phyloP scores from a whole-genome alignment of 2,329 filamentous ascomycete genomes.

The Fusarium succisae region DNA sequence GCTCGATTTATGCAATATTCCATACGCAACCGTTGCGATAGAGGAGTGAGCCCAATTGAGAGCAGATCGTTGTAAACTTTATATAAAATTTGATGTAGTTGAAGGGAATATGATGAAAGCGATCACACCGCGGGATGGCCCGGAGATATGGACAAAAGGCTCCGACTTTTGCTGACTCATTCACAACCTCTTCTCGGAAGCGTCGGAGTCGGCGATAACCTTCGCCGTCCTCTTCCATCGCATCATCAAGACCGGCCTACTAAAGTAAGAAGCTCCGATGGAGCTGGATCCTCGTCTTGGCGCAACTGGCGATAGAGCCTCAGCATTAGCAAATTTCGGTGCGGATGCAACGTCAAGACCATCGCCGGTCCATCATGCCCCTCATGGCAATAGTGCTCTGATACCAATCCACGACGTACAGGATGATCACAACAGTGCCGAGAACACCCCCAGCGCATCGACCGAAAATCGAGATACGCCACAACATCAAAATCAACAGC shows the following conservation, averaged over 20 bases:
- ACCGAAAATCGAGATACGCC: constrained; percentile 27
- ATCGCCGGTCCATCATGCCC: constrained; percentile 30
- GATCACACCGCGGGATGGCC: background rate
- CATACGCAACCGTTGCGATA: background rate
- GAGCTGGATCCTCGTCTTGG: constrained; percentile 48
- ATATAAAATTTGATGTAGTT: background rate
- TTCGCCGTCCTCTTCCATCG: constrained; percentile 40
- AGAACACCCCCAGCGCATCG: constrained; percentile 38
- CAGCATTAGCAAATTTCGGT: constrained; percentile 19
- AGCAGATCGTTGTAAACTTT: background rate
- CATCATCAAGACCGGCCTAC: constrained; percentile 26
- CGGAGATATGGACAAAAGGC: constrained; percentile 6
- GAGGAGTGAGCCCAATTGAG: background rate
- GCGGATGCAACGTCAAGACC: constrained; percentile 22
- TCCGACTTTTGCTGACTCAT: constrained; percentile 38
- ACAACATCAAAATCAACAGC: constrained; percentile 21
- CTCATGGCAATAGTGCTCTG: constrained; percentile 2
- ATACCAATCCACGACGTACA: constrained; percentile 20
- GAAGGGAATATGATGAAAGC: background rate
- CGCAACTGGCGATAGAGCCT: constrained; percentile 38
- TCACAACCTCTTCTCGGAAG: background rate
- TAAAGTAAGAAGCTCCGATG: constrained; percentile 40
- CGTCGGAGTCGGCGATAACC: constrained; percentile 46
- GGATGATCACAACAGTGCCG: constrained; percentile 22
- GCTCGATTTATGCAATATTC: background rate